phyloP scores from a whole-genome alignment of 768 basidiomycete genomes.

The Pisolithus albus region DNA sequence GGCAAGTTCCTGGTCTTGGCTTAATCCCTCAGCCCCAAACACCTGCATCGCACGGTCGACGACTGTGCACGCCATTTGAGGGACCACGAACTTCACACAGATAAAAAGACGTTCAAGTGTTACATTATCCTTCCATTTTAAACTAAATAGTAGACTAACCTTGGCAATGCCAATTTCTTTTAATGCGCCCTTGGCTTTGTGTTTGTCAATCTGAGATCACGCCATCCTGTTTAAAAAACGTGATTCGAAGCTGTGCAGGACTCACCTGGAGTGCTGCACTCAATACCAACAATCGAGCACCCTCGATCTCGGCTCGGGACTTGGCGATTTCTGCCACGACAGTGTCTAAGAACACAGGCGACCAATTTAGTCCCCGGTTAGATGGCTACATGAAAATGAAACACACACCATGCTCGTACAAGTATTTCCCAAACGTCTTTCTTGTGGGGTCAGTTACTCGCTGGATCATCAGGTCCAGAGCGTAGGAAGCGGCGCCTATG shows the following conservation, averaged over 20 bases:
- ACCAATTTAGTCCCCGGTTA: conserved; percentile 1
- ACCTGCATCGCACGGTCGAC: conserved; percentile 95
- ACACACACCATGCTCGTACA: conserved; percentile 82
- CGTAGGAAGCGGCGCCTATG: conserved; percentile 79
- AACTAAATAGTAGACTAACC: conserved; percentile 34
- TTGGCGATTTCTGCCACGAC: conserved; percentile 88
- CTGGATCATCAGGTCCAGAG: conserved; percentile 82
- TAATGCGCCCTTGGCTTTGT: conserved; percentile 87
- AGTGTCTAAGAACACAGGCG: conserved; percentile 47
- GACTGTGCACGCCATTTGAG: conserved; percentile 79
- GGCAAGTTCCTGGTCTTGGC: conserved; percentile 83
- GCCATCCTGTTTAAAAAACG: neutral
- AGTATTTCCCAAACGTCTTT: conserved; percentile 90
- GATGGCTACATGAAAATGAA: neutral
- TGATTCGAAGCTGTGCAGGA: neutral
- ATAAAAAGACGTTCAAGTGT: neutral
- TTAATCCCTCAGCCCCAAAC: conserved; percentile 94
- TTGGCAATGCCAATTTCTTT: conserved; percentile 99
- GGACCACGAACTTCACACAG: conserved; percentile 75
- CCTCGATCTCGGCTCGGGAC: conserved; percentile 90
- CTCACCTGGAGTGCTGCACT: conserved; percentile 81
- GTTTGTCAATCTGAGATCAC: conserved; percentile 68
- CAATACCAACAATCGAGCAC: conserved; percentile 78
- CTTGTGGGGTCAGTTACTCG: conserved; percentile 88
- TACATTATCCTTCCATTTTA: neutral